Evolutionary conservation across 2,329 filamentous ascomycete genomes (phyloP).

Genomic region (Colletotrichum plurivorum): DNA sequence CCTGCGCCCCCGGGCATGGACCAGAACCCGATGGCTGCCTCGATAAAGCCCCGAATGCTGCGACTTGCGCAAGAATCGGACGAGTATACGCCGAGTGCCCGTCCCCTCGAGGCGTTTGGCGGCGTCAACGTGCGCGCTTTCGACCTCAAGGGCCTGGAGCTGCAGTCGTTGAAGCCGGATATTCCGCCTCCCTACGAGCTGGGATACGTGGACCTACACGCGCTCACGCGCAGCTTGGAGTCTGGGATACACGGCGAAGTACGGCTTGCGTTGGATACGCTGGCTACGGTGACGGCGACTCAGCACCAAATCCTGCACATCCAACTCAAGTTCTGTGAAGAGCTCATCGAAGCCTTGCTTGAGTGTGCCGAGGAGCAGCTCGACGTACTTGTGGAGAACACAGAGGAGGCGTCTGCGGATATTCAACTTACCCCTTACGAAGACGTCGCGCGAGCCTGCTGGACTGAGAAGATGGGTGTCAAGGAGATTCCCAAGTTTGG

Average conservation of each 20-base stretch:
- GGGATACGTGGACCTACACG: conserved; percentile 90
- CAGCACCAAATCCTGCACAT: conserved; percentile 75
- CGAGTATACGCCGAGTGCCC: conserved; percentile 69
- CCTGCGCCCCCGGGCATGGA: conserved; percentile 46
- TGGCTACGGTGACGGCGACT: conserved; percentile 77
- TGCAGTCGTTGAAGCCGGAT: conserved; percentile 79
- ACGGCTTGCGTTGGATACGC: conserved; percentile 87
- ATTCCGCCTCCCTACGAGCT: conserved; percentile 83
- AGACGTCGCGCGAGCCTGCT: conserved; percentile 85
- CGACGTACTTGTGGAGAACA: conserved; percentile 86
- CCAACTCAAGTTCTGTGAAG: conserved; percentile 82
- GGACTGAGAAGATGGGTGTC: conserved; percentile 79
- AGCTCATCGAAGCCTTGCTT: conserved; percentile 87
- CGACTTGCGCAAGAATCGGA: conserved; percentile 62
- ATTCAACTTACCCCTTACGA: conserved; percentile 89
- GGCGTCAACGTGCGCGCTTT: conserved; percentile 79
- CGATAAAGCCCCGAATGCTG: conserved; percentile 50
- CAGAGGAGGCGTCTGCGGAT: conserved; percentile 87
- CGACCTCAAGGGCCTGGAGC: conserved; percentile 74
- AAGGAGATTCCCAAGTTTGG: conserved; percentile 83
- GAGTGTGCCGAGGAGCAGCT: conserved; percentile 94
- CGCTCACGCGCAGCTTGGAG: conserved; percentile 89
- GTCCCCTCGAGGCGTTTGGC: conserved; percentile 74
- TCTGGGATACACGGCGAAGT: conserved; percentile 92
- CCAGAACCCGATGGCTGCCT: conserved; percentile 35